Base-by-base conservation (phyloP, 768 basidiomycete species). In the Podaxis rugospora region DNA sequence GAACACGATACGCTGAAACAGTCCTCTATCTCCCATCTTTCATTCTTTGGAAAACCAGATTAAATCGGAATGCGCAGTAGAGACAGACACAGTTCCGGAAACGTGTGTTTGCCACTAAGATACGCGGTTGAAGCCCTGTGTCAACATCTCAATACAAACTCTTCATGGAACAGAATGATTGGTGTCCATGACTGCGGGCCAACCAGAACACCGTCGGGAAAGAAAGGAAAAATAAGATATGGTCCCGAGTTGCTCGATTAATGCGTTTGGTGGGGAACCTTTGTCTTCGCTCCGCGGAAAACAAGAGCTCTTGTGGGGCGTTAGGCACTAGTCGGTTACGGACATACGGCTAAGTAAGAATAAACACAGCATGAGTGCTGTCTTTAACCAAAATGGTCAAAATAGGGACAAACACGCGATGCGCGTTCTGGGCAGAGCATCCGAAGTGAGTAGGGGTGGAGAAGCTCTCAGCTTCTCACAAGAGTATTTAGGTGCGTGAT, bases 201-300 rank as follows among this genome's bases (percentile, higher is more conserved):
- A 21, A 50, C 13, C 16, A 44, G 39, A 50, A 39, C 14, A 50
- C 14, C 36, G 14, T 50, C 36, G 40, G 35, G 44, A 55, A 21
- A 27, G 55, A 47, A 46, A 21, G 44, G 55, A 36, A 46, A 56
- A 21, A 46, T n/a, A 10, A 47, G 18, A n/a, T 32, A 6, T 51
- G 57, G 57, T 51, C 57, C 57, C 49, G 50, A 40, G 49, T 59
- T 47, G 47, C 16, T 53, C 46, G 42, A 61, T 40, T 11, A 47
- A 13, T 36, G 21, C 25, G 36, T 25, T 21, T 37, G 14, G 25
- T 51, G 40, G 39, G 44, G 36, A 21, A 61, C 28, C 35, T 28
- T 25, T n/a, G n/a, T 54, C 35, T 46, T 53, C 52, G 35, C 32
- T 54, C 59, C 59, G 59, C 59, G 59, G 59, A 55, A 50, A 53